Evolutionary conservation across 495 filamentous ascomycete genomes (phyloP).

Genomic region (Podospora anserina): DNA sequence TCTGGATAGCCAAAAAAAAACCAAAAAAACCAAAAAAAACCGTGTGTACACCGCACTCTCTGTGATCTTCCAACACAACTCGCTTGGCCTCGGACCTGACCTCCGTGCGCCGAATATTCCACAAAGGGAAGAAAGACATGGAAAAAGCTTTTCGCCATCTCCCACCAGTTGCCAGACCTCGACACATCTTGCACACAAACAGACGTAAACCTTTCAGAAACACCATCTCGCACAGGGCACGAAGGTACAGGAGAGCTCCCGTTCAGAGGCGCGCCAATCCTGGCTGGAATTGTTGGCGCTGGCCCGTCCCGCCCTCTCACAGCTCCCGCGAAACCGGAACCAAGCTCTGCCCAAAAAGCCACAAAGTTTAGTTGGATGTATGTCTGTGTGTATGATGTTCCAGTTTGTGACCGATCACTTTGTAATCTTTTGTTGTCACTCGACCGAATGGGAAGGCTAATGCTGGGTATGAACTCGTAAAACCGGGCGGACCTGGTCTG

Average conservation of each 20-base stretch:
- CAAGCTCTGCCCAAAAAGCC: constrained; percentile 5
- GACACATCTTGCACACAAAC: too few relatives aligned
- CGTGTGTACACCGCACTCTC: too few relatives aligned
- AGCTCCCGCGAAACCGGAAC: constrained; percentile 29
- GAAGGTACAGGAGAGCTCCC: too few relatives aligned
- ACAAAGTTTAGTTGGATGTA: constrained; percentile 13
- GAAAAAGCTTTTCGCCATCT: background rate
- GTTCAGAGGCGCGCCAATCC: constrained; percentile 4
- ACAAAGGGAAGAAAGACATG: background rate
- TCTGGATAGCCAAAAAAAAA: too few relatives aligned
- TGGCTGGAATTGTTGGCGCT: constrained; percentile 10
- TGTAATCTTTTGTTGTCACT: background rate
- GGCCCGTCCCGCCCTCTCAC: constrained; percentile 22
- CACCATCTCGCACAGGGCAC: too few relatives aligned
- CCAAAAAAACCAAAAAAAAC: too few relatives aligned
- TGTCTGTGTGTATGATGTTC: background rate
- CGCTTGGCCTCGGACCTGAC: background rate
- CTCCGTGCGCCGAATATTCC: background rate
- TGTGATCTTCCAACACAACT: background rate
- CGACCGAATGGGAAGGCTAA: too few relatives aligned
- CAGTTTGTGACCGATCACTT: constrained; percentile 18
- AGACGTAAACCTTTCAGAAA: too few relatives aligned
- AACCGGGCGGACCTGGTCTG: too few relatives aligned
- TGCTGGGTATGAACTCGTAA: too few relatives aligned
- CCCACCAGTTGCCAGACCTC: background rate